Evolutionary conservation across 2,329 filamentous ascomycete genomes (phyloP), one percentile per base, ranked within the genome.

Genomic region (Diaporthe humulicola): DNA sequence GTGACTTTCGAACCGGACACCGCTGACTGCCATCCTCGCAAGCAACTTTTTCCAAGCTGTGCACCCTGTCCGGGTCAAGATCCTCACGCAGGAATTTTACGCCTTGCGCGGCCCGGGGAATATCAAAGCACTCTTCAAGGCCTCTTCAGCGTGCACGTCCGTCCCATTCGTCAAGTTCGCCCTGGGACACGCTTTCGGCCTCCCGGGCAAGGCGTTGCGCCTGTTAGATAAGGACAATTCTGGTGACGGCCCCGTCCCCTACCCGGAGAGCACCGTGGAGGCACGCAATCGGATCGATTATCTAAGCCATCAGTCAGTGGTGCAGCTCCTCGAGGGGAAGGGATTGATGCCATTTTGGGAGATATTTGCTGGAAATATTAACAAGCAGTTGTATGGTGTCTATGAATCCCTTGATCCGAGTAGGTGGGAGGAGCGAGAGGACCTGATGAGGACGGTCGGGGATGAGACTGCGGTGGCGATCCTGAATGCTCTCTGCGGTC

Each of bases 141-240:
- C 9, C n/a, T 61, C 58, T 1, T 61, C n/a, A 38, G 36, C 15
- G 4, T 61, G 58, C 58, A 42, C 36, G 1, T 61, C 58, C n/a
- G 22, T 61, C 38, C 58, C 58, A 25, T 61, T 61, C n/a, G 58
- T 61, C 58, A 61, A 42, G 38, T 61, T 61, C n/a, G 58, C 58
- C 7, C 58, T 61, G 15, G 58, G 58, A 3, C 12, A 28, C 15
- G 58, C 58, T 8, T 61, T 61, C 22, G 58, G 58, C 15, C 12
- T 61, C n/a, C 58, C 58, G 5, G 22, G n/a, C 7, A 42, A 30
- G 10, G 58, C 58, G 6, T 25, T 61, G n/a, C 17, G n/a, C n/a
- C n/a, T 61, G 3, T 61, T 19, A 8, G 58, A 61, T 17, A 42
- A 19, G 22, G 58, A 61, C n/a, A 15, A 61, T 17, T 61, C 58